phyloP scores from a whole-genome alignment of 2,329 filamentous ascomycete species.

The Lachnellula willkommii region DNA sequence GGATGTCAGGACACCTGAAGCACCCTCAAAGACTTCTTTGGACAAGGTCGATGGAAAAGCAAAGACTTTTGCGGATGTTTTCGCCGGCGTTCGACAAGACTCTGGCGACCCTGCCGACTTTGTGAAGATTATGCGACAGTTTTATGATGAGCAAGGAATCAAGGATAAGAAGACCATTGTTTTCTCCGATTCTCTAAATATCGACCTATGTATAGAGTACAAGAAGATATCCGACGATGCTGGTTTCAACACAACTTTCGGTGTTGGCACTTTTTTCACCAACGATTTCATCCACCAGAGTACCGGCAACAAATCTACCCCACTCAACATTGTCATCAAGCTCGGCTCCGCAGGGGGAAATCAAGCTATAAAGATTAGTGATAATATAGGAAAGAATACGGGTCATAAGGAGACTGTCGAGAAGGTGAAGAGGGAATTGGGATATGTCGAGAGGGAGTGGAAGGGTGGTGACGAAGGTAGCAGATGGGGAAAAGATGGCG shows the following conservation, averaged over 20 bases:
- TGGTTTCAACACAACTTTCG: slow-evolving; percentile 82
- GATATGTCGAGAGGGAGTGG: slow-evolving; percentile 84
- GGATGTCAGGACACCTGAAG: slow-evolving; percentile 30
- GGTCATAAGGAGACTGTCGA: slow-evolving; percentile 74
- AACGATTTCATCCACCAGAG: slow-evolving; percentile 79
- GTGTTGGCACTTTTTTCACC: slow-evolving; percentile 91
- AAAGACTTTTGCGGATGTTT: slow-evolving; percentile 59
- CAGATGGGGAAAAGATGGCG: slow-evolving; percentile 63
- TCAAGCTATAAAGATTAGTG: slow-evolving; percentile 84
- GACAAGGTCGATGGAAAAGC: slow-evolving; percentile 36
- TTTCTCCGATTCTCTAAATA: slow-evolving; percentile 91
- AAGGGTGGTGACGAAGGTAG: slow-evolving; percentile 74
- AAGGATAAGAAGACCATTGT: slow-evolving; percentile 81
- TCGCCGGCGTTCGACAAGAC: slow-evolving; percentile 65
- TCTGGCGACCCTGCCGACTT: slow-evolving; percentile 65
- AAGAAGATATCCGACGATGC: slow-evolving; percentile 74
- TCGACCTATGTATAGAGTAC: slow-evolving; percentile 86
- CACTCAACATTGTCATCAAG: slow-evolving; percentile 97
- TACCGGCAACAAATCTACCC: slow-evolving; percentile 76
- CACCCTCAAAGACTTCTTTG: slow-evolving; percentile 31
- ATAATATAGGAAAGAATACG: slow-evolving; percentile 88
- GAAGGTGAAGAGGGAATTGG: slow-evolving; percentile 77
- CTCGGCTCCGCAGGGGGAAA: slow-evolving; percentile 77
- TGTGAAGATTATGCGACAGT: slow-evolving; percentile 54
- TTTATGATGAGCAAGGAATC: slow-evolving; percentile 49